phyloP scores from a whole-genome alignment of 2,329 filamentous ascomycete genomes.

The Botrytis hyacinthi region DNA sequence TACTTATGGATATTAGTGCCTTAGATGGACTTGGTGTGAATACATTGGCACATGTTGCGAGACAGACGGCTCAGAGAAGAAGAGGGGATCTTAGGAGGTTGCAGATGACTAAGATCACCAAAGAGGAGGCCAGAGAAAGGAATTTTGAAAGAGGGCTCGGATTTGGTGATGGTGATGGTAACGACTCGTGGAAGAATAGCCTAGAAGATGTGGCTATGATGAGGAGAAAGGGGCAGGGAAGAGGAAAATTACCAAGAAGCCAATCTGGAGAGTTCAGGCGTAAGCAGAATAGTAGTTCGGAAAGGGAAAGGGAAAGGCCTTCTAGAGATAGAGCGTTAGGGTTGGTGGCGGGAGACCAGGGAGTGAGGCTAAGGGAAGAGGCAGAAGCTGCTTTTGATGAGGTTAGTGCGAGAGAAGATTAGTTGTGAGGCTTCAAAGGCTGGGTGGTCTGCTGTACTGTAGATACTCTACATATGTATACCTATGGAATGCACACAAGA shows the following conservation, averaged over 20 bases:
- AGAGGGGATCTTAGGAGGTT: conserved; percentile 21
- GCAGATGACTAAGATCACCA: conserved; percentile 3
- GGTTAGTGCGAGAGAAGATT: conserved; percentile 9
- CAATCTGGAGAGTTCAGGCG: background rate
- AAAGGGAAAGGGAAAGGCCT: background rate
- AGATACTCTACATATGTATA: background rate
- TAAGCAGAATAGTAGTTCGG: background rate
- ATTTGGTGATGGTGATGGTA: background rate
- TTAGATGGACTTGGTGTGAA: conserved; percentile 47
- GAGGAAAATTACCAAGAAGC: background rate
- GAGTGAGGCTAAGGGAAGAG: conserved; percentile 15
- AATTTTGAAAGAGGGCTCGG: background rate
- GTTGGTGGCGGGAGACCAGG: conserved; percentile 17
- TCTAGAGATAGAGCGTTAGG: conserved; percentile 15
- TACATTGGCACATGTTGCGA: conserved; percentile 30
- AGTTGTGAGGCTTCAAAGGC: background rate
- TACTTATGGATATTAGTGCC: conserved; percentile 53
- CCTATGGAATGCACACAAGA: background rate
- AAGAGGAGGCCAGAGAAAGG: background rate
- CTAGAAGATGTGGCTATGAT: background rate
- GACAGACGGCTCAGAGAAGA: conserved; percentile 29
- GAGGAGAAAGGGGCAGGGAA: background rate
- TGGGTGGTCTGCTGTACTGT: background rate
- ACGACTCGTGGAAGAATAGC: background rate
- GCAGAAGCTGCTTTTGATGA: conserved; percentile 14